Conservation (phyloP, 2,329 filamentous ascomycete genomes). For the Gliomastix tumulicola region DNA sequence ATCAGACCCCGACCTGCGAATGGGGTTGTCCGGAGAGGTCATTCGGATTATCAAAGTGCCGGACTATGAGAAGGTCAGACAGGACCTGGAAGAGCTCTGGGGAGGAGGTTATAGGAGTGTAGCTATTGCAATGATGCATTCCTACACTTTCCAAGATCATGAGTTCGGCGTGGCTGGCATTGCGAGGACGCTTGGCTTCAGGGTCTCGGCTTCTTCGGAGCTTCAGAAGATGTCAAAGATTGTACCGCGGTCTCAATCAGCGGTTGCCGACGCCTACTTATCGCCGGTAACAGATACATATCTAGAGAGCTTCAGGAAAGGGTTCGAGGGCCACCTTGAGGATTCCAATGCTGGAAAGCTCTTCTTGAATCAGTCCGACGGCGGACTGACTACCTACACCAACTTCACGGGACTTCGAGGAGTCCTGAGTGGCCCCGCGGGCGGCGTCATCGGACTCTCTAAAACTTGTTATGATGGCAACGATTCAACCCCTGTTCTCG, state of each 20-base stretch:
- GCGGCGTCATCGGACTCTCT: constrained; percentile 14
- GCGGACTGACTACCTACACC: constrained; percentile 15
- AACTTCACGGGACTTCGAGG: constrained; percentile 17
- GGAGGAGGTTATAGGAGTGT: constrained; percentile 46
- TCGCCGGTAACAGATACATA: constrained; percentile 28
- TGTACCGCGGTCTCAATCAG: constrained; percentile 31
- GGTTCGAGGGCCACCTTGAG: constrained; percentile 13
- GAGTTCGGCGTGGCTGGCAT: constrained; percentile 25
- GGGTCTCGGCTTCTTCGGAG: constrained; percentile 7
- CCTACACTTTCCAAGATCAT: constrained; percentile 57
- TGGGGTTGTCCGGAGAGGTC: constrained; percentile 60
- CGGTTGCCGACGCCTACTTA: constrained; percentile 33
- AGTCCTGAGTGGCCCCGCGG: constrained; percentile 15
- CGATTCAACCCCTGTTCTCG: constrained; percentile 12
- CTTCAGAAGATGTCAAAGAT: constrained; percentile 33
- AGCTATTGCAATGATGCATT: constrained; percentile 64
- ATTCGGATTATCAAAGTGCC: constrained; percentile 59
- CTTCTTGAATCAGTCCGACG: constrained; percentile 15
- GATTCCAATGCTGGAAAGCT: constrained; percentile 13
- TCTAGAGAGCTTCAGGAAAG: constrained; percentile 15
- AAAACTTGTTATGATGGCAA: constrained; percentile 14
- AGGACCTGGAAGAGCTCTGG: constrained; percentile 48
- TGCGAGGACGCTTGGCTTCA: constrained; percentile 31
- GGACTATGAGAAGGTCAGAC: constrained; percentile 38
- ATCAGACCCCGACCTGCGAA: constrained; percentile 49